A percentile compares a stretch with the other conserved stretches of the same genome.
phyloP scores from a whole-genome alignment of 305 asterid species.

The Fraxinus velutina region DNA sequence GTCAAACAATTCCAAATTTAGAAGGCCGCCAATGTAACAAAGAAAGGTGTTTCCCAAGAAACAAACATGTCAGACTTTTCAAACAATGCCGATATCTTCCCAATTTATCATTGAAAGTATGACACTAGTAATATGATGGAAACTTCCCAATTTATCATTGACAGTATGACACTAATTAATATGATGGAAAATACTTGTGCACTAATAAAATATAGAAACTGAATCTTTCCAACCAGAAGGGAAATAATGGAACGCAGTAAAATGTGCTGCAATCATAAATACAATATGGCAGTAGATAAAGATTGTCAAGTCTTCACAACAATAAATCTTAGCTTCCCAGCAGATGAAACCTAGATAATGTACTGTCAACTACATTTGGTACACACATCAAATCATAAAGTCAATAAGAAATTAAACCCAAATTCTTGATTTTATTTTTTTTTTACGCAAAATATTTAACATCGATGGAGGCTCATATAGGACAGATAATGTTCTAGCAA shows the following conservation, averaged over 20 bases:
- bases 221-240: neutral
- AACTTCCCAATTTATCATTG: neutral
- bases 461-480: neutral
- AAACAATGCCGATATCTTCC: neutral
- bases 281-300: neutral
- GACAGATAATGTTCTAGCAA: neutral
- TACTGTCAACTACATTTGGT: neutral
- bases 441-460: neutral
- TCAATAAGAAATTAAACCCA: neutral
- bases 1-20: constrained; percentile 16
- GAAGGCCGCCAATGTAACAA: neutral
- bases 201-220: neutral
- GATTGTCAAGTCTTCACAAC: neutral
- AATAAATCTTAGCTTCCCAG: neutral
- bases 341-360: neutral
- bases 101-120: neutral
- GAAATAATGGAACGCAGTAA: neutral
- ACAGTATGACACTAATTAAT: neutral
- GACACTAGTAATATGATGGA: neutral
- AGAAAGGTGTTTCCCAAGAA: neutral
- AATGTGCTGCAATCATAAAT: neutral
- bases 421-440: neutral
- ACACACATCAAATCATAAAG: neutral
- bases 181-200: neutral
- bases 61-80: neutral